phyloP scores from a whole-genome alignment of 1,139 yeast species.

The Lodderomyces jiufengensis region DNA sequence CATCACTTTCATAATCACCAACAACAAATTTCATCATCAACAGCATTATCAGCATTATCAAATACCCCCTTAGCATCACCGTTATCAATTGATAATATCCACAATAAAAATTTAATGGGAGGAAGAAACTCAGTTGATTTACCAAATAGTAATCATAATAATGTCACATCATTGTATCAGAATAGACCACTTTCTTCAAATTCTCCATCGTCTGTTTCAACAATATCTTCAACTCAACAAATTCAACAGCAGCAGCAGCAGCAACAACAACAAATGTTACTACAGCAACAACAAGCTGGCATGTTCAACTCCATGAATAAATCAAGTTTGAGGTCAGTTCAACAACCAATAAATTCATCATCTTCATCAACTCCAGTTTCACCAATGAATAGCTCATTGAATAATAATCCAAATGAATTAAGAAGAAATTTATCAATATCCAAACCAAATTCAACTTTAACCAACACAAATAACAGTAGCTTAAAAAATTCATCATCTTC shows the following conservation, averaged over 20 bases:
- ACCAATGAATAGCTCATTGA: background rate
- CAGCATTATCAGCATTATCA: conserved; percentile 2
- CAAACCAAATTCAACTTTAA: no score
- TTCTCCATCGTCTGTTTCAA: conserved; percentile 7
- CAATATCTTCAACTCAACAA: background rate
- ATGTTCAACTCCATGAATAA: background rate
- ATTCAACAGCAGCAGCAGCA: conserved; percentile 1
- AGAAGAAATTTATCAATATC: no score
- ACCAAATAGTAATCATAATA: background rate
- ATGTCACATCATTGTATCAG: no score
- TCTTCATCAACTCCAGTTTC: background rate
- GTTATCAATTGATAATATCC: conserved; percentile 7
- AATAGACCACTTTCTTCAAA: background rate
- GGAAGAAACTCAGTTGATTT: background rate
- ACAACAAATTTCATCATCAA: conserved; percentile 5
- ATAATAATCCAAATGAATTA: no score
- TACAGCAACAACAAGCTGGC: conserved; percentile 1
- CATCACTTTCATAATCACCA: background rate
- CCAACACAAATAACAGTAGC: no score
- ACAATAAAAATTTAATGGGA: background rate
- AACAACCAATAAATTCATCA: conserved; percentile 1
- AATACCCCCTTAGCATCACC: conserved; percentile 11
- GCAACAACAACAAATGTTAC: no score
- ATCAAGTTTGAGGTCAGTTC: conserved; percentile 1
- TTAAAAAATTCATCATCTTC: no score